Evolutionary conservation across 805 yeast genomes (phyloP).

Genomic region (Kuraishia molischiana): DNA sequence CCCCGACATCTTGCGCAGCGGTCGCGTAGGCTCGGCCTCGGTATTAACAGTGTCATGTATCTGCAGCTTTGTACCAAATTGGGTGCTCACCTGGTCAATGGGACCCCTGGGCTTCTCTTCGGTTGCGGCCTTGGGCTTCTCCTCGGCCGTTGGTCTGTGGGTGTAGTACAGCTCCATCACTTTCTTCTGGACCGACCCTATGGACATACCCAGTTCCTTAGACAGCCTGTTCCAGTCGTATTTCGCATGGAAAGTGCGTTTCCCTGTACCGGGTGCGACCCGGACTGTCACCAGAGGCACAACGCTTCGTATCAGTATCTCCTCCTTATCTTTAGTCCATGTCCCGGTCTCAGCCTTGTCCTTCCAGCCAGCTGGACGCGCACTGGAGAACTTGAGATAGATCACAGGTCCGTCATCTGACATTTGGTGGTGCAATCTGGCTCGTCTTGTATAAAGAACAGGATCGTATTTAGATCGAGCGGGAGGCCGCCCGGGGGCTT

Average conservation of each 20-base stretch:
- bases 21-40: not conserved
- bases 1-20: not conserved
- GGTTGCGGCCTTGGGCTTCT: no score
- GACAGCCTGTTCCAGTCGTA: conserved; percentile 1
- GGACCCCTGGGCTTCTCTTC: no score
- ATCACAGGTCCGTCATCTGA: not conserved
- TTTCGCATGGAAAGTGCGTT: not conserved
- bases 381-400: not conserved
- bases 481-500: no score
- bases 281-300: not conserved
- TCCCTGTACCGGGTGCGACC: not conserved
- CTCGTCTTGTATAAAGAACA: no score
- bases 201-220: not conserved
- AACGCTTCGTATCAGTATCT: not conserved
- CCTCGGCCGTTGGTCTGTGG: no score
- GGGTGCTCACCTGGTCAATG: no score
- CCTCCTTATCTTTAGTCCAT: conserved; percentile 1
- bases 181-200: not conserved
- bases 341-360: not conserved
- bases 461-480: no score
- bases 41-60: no score
- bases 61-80: no score
- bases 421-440: no score
- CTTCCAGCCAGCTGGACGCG: not conserved
- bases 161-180: conserved; percentile 3